Base-by-base conservation (phyloP, 2,329 filamentous ascomycete species). In the Ramularia endophylla region DNA sequence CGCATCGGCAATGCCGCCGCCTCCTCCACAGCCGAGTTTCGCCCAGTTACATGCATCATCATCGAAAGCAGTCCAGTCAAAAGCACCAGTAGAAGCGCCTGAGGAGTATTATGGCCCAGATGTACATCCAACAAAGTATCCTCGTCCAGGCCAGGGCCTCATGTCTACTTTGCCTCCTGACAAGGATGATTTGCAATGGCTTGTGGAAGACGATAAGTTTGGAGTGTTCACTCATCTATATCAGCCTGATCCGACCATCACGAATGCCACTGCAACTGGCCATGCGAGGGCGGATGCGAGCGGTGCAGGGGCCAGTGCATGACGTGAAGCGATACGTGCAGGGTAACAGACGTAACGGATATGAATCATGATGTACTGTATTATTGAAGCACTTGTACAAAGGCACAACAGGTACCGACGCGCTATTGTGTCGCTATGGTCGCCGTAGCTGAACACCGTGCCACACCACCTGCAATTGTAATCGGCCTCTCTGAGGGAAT, bases 71-170 rank as follows among this genome's bases (percentile, higher is more conserved):
- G 17, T 7, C 17, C 17, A 12, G 9, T 12, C 17, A 11, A 17
- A 17, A 12, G 32, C 32, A 19, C 32, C 32, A 8, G 32, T 19
- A 6, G 17, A 17, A 7, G 17, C 32, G 5, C 12, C 17, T n/a
- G 32, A 34, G 17, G 18, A 17, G 27, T 73, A 75, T 33, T 78
- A 80, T 53, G 68, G 68, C 30, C 43, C 64, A 2, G 68, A 71
- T 40, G 68, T 71, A 44, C 70, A 71, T 17, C 70, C 71, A 4
- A 72, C 76, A 19, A 70, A 80, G 31, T 83, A 83, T 50, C 80
- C 80, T 0, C 74, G 73, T 47, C 68, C 80, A 5, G 81, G 80
- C 2, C 72, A 80, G 40, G 80, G 81, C 2, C 65, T 84, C 5
- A 68, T 66, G 49, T 56, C 52, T 6, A 72, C 69, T 17, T 56